Evolutionary conservation across 106 monocot species (phyloP), one percentile per base, ranked within the genome.

Genomic region (Alisma plantagoaquatica): DNA sequence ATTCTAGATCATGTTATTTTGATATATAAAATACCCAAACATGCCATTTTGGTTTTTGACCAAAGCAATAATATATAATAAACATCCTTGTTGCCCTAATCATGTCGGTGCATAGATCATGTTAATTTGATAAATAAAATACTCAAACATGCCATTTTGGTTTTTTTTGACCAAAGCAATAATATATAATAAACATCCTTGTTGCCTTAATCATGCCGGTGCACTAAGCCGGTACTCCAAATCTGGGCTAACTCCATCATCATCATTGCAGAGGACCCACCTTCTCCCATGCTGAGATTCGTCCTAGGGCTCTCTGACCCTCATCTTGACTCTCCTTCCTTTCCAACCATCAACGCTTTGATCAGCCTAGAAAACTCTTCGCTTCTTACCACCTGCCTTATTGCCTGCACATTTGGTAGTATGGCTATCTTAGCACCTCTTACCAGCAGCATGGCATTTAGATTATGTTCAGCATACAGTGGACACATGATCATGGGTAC

Each of bases 401-500:
- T 44, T 23, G 48, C 14, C 23, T 23, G 29, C 14, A 4, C 57
- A 41, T 23, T 31, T 22, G 66, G 12, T 49, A 65, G 28, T 17
- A 83, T 0, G 19, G 76, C 83, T 27, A 71, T 70, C 62, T 42
- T 38, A 6, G 44, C 63, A 1, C 49, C 73, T 47, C 71, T 73
- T 27, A 28, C 58, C 66, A 89, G 43, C 79, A 79, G 29, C 67
- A 65, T 73, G 4, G 89, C 73, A 53, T 89, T 89, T 70, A 76
- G 69, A 50, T 51, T 70, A 64, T 89, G 89, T 70, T 89, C 83
- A 0, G 83, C 83, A 19, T 74, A 89, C 49, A 89, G 54, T 14
- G 89, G 89, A 82, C 89, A 89, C 16, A 68, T 73, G 20, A 89
- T 65, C 73, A 89, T 71, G 11, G 89, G 79, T 60, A 88, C 79